Evolutionary conservation across 2,329 filamentous ascomycete genomes (phyloP).

Genomic region (Fusarium liriodendri): DNA sequence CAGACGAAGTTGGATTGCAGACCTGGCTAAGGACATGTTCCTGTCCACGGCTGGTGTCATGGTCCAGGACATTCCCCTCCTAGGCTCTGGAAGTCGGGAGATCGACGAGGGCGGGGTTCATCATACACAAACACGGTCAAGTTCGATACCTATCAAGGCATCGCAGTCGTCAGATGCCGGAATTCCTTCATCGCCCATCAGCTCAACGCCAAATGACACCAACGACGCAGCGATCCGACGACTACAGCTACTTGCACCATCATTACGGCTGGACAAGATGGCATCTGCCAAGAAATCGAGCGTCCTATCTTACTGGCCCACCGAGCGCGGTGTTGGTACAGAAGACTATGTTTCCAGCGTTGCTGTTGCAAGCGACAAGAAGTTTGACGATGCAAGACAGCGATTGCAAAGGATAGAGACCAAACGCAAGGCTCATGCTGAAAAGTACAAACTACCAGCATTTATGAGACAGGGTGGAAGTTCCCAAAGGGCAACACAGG

Average conservation of each 20-base stretch:
- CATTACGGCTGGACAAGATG: conserved; percentile 41
- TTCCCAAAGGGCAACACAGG: conserved; percentile 26
- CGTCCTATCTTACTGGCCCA: conserved; percentile 54
- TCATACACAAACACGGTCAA: conserved; percentile 5
- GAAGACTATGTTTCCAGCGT: conserved; percentile 54
- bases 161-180: conserved; percentile 37
- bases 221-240: conserved; percentile 49
- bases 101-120: conserved; percentile 7
- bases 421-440: conserved; percentile 48
- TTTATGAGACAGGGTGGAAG: conserved; percentile 43
- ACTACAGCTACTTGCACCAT: conserved; percentile 49
- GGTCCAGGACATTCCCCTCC: conserved; percentile 48
- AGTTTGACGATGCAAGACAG: conserved; percentile 50
- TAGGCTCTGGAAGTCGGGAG: conserved; percentile 37
- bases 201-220: conserved; percentile 11
- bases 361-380: conserved; percentile 48
- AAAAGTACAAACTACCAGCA: conserved; percentile 48
- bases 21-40: conserved; percentile 50
- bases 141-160: conserved; percentile 36
- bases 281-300: conserved; percentile 43
- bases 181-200: conserved; percentile 39
- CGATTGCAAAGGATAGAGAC: conserved; percentile 48
- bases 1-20: conserved; percentile 45
- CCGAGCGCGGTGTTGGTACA: conserved; percentile 49
- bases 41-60: conserved; percentile 50